Evolutionary conservation across 140 eudicot genomes (phyloP).

Genomic region (Bidens hawaiensis): DNA sequence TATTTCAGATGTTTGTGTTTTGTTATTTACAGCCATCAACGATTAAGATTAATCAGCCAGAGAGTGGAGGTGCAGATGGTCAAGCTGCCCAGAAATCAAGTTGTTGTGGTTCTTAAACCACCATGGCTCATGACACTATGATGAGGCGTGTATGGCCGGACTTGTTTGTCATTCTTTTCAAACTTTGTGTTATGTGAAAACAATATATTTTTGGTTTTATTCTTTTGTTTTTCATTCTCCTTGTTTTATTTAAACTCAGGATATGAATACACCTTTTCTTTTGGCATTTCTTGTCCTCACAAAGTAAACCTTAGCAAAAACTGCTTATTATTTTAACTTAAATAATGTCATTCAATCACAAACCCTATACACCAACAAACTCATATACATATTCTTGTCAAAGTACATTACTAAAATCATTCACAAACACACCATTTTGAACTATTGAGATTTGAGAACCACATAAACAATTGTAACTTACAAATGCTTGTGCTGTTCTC

Average conservation of each 20-base stretch:
- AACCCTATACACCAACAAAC: neutral
- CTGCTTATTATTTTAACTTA: neutral
- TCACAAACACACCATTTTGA: neutral
- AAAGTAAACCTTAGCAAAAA: conserved; percentile 7
- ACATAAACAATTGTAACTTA: neutral
- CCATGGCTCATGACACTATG: conserved; percentile 1
- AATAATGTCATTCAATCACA: neutral
- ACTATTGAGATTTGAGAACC: too few relatives aligned
- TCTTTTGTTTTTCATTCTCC: conserved; percentile 8
- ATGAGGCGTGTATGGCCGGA: conserved; percentile 20
- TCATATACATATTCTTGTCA: conserved; percentile 15
- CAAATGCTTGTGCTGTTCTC: neutral
- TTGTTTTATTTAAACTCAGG: conserved; percentile 2
- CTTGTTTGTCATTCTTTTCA: conserved; percentile 31
- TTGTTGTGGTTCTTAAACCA: conserved; percentile 71
- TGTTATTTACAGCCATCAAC: conserved; percentile 48
- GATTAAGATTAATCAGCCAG: conserved; percentile 59
- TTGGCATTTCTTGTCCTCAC: conserved; percentile 1
- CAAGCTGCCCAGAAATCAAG: conserved; percentile 58
- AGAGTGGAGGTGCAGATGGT: conserved; percentile 39
- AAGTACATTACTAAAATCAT: neutral
- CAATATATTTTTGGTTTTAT: conserved; percentile 40
- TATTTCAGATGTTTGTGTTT: conserved; percentile 1
- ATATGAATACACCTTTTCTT: conserved; percentile 6
- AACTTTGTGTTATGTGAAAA: conserved; percentile 39